These are phyloP conservation scores for Hypoxylon lienhwacheense DNA, from an alignment of 495 filamentous ascomycete genomes.

Conservation along the genomic window DNA sequence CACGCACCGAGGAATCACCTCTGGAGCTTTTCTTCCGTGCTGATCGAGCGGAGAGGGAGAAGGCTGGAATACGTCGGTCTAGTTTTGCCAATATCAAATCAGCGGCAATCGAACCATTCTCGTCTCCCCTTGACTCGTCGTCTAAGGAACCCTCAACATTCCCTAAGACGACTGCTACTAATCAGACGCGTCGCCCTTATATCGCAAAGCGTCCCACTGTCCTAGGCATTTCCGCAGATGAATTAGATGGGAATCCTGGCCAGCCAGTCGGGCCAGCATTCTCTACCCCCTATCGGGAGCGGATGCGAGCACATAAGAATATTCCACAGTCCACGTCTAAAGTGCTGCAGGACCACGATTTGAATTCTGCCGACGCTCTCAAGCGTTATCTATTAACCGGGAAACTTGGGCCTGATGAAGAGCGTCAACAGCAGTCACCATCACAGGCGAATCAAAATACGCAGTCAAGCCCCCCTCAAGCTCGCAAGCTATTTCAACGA, in stretches of 20 bases:
- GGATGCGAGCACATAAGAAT: slow-evolving; percentile 55
- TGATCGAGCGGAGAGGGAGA: slow-evolving; percentile 76
- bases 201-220: slow-evolving; percentile 43
- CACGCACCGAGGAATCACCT: slow-evolving; percentile 65
- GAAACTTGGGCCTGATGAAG: slow-evolving; percentile 9
- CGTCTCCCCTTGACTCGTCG: slow-evolving; percentile 34
- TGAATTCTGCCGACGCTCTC: slow-evolving; percentile 38
- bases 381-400: slow-evolving; percentile 47
- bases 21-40: slow-evolving; percentile 88
- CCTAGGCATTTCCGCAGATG: slow-evolving; percentile 64
- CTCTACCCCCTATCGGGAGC: slow-evolving; percentile 66
- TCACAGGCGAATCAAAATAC: background rate
- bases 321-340: slow-evolving; percentile 25
- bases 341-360: slow-evolving; percentile 6
- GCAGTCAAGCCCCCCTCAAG: slow-evolving; percentile 20
- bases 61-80: slow-evolving; percentile 58
- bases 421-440: background rate
- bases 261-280: slow-evolving; percentile 63
- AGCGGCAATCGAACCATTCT: slow-evolving; percentile 39
- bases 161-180: slow-evolving; percentile 32
- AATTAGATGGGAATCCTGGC: slow-evolving; percentile 61
- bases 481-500: slow-evolving; percentile 1
- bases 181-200: slow-evolving; percentile 34
- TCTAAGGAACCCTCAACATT: slow-evolving; percentile 42
- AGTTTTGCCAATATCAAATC: slow-evolving; percentile 44